Conservation (phyloP, 352 stramenopile genomes). For the Globisporangium polare region DNA sequence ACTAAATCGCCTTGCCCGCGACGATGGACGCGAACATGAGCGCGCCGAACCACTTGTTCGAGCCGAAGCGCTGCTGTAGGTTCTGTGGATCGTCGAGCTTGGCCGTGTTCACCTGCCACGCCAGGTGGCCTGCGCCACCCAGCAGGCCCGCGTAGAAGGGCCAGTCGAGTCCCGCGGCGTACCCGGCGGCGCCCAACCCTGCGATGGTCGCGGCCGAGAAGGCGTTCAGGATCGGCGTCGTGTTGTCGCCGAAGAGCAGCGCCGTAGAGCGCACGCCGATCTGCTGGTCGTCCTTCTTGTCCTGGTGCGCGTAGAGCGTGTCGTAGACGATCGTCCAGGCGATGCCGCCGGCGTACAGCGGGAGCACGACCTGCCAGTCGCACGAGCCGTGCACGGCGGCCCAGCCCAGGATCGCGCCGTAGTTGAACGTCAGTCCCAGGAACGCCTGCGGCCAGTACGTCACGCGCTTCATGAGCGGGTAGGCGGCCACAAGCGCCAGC, state of each 20-base stretch:
- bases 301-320: conserved; percentile 98
- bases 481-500: conserved; percentile 92
- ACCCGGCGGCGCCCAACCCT: conserved; percentile 64
- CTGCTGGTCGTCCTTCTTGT: conserved; percentile 96
- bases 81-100: conserved; percentile 94
- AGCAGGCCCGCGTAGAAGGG: conserved; percentile 90
- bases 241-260: conserved; percentile 93
- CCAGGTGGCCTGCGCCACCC: conserved; percentile 88
- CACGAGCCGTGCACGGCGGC: conserved; percentile 81
- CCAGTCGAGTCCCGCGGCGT: conserved; percentile 77
- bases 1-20: conserved; percentile 63
- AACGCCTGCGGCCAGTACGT: conserved; percentile 97
- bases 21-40: conserved; percentile 84
- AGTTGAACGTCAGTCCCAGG: conserved; percentile 98
- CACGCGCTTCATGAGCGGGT: conserved; percentile 98
- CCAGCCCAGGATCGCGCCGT: conserved; percentile 95
- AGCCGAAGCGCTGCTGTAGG: conserved; percentile 91
- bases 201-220: conserved; percentile 71
- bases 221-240: conserved; percentile 90
- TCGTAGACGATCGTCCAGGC: conserved; percentile 99
- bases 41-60: conserved; percentile 90
- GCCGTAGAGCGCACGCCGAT: conserved; percentile 96
- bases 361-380: conserved; percentile 87
- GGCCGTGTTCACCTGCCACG: conserved; percentile 96
- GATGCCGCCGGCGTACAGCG: conserved; percentile 93